phyloP scores from a whole-genome alignment of 495 filamentous ascomycete genomes.

The Echria macrotheca region DNA sequence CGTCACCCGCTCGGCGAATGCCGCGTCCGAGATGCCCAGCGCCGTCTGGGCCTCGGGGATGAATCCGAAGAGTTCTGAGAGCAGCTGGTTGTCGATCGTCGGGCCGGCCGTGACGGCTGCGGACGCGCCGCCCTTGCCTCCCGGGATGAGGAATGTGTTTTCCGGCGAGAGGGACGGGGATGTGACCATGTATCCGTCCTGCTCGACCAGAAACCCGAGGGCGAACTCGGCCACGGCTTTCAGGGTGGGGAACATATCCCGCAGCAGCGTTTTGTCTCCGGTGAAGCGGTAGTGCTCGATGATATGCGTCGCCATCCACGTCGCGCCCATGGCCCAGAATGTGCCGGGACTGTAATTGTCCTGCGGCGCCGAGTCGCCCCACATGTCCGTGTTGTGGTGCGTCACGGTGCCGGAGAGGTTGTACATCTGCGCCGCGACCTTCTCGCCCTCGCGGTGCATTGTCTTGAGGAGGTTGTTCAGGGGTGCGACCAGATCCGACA shows the following conservation, averaged over 20 bases:
- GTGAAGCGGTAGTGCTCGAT: conserved; percentile 8
- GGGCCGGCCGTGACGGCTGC: conserved; percentile 1
- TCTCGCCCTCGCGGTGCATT: not conserved
- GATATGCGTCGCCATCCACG: conserved; percentile 7
- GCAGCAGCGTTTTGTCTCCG: conserved; percentile 6
- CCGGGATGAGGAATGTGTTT: conserved; percentile 1
- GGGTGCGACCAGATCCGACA: not conserved
- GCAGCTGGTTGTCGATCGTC: conserved; percentile 6
- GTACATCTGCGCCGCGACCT: conserved; percentile 5
- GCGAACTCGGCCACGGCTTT: conserved; percentile 6
- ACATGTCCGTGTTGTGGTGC: conserved; percentile 11
- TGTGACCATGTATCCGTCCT: conserved; percentile 7
- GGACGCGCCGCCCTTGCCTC: not conserved
- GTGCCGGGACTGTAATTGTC: conserved; percentile 2
- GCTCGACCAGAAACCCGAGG: not conserved
- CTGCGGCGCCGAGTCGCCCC: conserved; percentile 8
- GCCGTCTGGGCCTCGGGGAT: conserved; percentile 3
- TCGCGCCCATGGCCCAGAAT: conserved; percentile 8
- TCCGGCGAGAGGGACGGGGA: conserved; percentile 5
- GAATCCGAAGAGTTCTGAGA: conserved; percentile 4
- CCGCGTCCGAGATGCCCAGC: conserved; percentile 1
- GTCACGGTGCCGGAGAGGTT: conserved; percentile 5
- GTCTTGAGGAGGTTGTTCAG: conserved; percentile 10
- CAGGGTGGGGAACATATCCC: conserved; percentile 6
- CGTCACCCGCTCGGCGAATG: not conserved